Conservation (phyloP, 2,329 filamentous ascomycete genomes). For the Epichloe glyceriae region DNA sequence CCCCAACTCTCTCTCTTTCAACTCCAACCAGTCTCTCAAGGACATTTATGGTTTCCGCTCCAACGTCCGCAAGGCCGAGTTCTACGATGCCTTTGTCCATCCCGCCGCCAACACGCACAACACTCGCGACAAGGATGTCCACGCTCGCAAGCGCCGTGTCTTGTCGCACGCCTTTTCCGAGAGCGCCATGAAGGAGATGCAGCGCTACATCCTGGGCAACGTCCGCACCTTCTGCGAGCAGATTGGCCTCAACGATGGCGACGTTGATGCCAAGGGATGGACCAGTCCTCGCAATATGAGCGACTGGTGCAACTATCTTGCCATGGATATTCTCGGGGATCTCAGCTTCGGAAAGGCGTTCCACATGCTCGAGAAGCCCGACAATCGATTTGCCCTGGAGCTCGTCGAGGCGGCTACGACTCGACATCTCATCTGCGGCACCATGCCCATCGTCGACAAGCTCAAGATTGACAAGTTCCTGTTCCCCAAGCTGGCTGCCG, state of each 20-base stretch:
- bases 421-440: slow-evolving; percentile 57
- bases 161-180: slow-evolving; percentile 62
- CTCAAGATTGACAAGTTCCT: slow-evolving; percentile 55
- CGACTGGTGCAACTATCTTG: slow-evolving; percentile 48
- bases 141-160: slow-evolving; percentile 59
- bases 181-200: slow-evolving; percentile 52
- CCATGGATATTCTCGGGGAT: slow-evolving; percentile 50
- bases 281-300: slow-evolving; percentile 46
- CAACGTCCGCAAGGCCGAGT: slow-evolving; percentile 55
- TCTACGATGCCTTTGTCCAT: slow-evolving; percentile 62
- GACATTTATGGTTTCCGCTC: slow-evolving; percentile 52
- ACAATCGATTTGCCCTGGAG: slow-evolving; percentile 53
- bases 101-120: slow-evolving; percentile 63
- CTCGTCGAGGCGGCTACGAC: slow-evolving; percentile 56
- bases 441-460: slow-evolving; percentile 55
- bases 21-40: slow-evolving; percentile 54
- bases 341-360: slow-evolving; percentile 50
- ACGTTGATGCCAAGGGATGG: slow-evolving; percentile 42
- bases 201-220: slow-evolving; percentile 52
- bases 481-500: slow-evolving; percentile 52
- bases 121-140: slow-evolving; percentile 52
- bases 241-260: slow-evolving; percentile 30
- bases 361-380: slow-evolving; percentile 44
- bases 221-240: slow-evolving; percentile 53
- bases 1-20: slow-evolving; percentile 66